These are phyloP conservation scores for Porcisia hertigi DNA, from an alignment of 208 protist genomes.

Conservation along the genomic window DNA sequence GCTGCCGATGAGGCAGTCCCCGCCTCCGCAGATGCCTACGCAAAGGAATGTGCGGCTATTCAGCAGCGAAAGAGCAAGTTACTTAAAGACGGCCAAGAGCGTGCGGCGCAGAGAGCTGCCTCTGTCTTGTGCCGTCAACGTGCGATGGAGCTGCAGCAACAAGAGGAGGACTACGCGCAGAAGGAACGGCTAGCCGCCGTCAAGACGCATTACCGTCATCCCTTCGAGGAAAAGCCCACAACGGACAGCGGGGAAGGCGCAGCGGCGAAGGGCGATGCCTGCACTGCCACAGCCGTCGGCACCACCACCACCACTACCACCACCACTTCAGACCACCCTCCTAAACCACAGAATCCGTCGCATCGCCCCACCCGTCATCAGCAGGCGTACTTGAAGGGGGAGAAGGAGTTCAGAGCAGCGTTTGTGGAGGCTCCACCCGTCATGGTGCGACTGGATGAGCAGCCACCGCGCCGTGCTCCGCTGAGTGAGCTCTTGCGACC, in stretches of 20 bases:
- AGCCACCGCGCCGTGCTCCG: neutral
- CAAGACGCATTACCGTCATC: conserved; percentile 11
- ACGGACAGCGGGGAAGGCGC: neutral
- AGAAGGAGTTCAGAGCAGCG: conserved; percentile 32
- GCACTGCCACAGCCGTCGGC: neutral
- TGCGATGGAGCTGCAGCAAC: conserved; percentile 1
- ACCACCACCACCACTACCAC: neutral
- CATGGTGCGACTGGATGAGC: conserved; percentile 6
- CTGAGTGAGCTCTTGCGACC: conserved; percentile 32
- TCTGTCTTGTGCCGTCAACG: conserved; percentile 20
- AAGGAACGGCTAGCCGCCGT: conserved; percentile 20
- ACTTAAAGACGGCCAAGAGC: conserved; percentile 16
- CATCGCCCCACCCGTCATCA: conserved; percentile 26
- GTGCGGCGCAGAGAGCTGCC: conserved; percentile 39
- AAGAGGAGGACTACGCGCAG: conserved; percentile 12
- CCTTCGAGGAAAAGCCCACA: neutral
- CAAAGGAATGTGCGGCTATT: conserved; percentile 7
- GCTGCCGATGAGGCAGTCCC: neutral
- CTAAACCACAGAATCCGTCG: neutral
- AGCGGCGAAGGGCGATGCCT: neutral
- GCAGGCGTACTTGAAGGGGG: conserved; percentile 21
- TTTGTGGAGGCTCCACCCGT: conserved; percentile 39
- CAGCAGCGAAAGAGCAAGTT: neutral
- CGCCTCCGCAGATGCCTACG: neutral
- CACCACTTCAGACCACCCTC: neutral